A percentile compares a stretch with the other conserved stretches of the same genome.
phyloP scores from a whole-genome alignment of 805 yeast genomes.

The Metschnikowia lochheadii region DNA sequence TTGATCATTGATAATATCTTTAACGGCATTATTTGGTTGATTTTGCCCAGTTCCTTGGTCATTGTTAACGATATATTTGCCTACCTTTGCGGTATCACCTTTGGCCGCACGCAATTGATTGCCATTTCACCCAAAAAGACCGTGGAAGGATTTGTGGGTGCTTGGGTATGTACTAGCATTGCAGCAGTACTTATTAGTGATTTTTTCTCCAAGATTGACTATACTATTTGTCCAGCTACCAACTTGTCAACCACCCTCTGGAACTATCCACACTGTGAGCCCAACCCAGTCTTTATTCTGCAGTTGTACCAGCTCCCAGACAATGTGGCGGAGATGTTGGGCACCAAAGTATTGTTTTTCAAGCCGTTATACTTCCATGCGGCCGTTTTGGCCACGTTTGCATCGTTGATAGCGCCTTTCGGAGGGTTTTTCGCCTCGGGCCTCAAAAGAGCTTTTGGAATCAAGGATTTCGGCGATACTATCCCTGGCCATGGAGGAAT shows the following conservation, averaged over 20 bases:
- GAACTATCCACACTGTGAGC: constrained; percentile 65
- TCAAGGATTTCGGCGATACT: constrained; percentile 96
- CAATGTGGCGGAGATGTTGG: constrained; percentile 48
- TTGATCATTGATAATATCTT: constrained; percentile 84
- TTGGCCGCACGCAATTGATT: constrained; percentile 88
- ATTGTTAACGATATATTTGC: constrained; percentile 95
- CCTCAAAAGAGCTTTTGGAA: constrained; percentile 92
- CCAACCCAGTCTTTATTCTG: constrained; percentile 85
- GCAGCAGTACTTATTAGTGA: constrained; percentile 66
- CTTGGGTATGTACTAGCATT: constrained; percentile 89
- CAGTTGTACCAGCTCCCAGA: constrained; percentile 75
- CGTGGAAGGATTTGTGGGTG: constrained; percentile 95
- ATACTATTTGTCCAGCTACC: constrained; percentile 83
- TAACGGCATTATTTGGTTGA: constrained; percentile 90
- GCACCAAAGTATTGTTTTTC: constrained; percentile 49
- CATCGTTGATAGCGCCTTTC: constrained; percentile 95
- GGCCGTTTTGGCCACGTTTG: constrained; percentile 82
- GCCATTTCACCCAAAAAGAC: constrained; percentile 96
- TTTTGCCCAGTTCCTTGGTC: constrained; percentile 87
- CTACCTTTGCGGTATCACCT: constrained; percentile 92
- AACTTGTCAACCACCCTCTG: constrained; percentile 60
- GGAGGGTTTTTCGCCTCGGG: constrained; percentile 99
- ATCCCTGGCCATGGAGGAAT: constrained; percentile 99
- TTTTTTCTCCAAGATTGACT: constrained; percentile 60
- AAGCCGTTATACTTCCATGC: constrained; percentile 93